Evolutionary conservation across 441 rosid species (phyloP).

Genomic region (Adansonia madagascariensis): DNA sequence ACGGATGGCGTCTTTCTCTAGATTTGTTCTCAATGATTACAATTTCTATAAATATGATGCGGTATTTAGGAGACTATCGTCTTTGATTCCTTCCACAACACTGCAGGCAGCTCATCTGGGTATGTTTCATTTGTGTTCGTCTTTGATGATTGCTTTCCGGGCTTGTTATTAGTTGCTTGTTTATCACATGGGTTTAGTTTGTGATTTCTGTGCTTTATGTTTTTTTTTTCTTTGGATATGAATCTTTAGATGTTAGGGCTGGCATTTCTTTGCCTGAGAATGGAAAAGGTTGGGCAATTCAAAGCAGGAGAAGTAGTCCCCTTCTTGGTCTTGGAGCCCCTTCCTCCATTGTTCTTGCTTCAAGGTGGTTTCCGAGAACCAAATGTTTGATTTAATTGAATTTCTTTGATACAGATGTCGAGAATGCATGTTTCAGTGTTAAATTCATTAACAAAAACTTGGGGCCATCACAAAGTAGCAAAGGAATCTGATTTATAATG

Average conservation of each 20-base stretch:
- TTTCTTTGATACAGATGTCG: background rate
- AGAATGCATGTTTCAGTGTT: constrained; percentile 4
- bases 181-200: background rate
- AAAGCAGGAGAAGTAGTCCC: constrained; percentile 37
- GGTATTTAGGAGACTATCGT: constrained; percentile 26
- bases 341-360: constrained; percentile 32
- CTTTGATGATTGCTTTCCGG: constrained; percentile 25
- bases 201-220: constrained; percentile 14
- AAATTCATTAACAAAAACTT: background rate
- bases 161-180: constrained; percentile 6
- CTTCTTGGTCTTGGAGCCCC: constrained; percentile 43
- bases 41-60: constrained; percentile 40
- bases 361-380: constrained; percentile 48
- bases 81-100: constrained; percentile 40
- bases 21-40: constrained; percentile 53
- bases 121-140: constrained; percentile 34
- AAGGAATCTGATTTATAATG: background rate
- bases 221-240: constrained; percentile 1
- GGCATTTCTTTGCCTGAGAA: constrained; percentile 35
- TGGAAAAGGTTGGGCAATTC: constrained; percentile 43
- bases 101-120: constrained; percentile 48
- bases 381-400: constrained; percentile 9
- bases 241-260: constrained; percentile 49
- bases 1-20: constrained; percentile 71
- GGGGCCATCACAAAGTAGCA: background rate